phyloP scores from a whole-genome alignment of 108 stramenopile species.

The Pseudonitzschia multiseries region DNA sequence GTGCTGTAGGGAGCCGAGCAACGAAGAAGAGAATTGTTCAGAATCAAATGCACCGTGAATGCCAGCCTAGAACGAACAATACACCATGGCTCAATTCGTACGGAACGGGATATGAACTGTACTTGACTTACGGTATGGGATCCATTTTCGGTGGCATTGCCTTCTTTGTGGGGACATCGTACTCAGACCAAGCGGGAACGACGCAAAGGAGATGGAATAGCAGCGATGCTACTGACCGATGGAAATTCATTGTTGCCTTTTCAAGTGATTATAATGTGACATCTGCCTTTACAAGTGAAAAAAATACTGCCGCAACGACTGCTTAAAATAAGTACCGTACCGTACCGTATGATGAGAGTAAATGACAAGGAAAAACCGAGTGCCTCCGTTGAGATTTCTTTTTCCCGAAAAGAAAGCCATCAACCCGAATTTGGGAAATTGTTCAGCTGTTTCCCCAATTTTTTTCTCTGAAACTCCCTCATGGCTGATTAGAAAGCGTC shows the following conservation, averaged over 20 bases:
- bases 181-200: constrained; percentile 16
- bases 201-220: constrained; percentile 5
- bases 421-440: too few relatives aligned
- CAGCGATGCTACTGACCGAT: neutral
- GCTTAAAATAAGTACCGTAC: too few relatives aligned
- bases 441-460: too few relatives aligned
- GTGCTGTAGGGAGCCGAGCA: constrained; percentile 33
- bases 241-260: neutral
- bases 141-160: constrained; percentile 75
- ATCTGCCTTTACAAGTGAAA: too few relatives aligned
- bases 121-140: constrained; percentile 59
- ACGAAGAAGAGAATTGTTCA: neutral
- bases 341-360: too few relatives aligned
- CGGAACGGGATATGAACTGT: neutral
- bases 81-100: neutral
- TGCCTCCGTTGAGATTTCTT: too few relatives aligned
- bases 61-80: neutral
- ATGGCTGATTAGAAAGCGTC: too few relatives aligned
- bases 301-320: too few relatives aligned
- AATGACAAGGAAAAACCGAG: too few relatives aligned
- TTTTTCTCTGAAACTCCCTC: too few relatives aligned
- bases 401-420: too few relatives aligned
- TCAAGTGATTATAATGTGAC: neutral
- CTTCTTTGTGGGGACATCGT: constrained; percentile 63
- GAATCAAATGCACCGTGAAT: neutral